Evolutionary conservation across 2,329 filamentous ascomycete species (phyloP).

Genomic region (Chrysoporthe austroafricana): DNA sequence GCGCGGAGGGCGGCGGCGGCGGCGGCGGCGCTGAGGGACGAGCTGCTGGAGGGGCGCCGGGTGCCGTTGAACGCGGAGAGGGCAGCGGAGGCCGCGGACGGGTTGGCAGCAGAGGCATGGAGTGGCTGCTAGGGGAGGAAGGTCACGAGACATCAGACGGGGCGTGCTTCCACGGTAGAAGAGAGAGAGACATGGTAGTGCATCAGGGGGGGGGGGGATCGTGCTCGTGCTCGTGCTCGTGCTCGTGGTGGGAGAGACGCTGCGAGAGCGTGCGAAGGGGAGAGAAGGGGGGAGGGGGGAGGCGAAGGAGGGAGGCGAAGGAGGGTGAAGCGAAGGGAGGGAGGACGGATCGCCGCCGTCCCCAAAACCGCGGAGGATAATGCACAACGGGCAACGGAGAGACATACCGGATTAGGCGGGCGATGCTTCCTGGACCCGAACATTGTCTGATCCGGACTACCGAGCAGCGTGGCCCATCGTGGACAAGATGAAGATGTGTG

Average conservation of each 20-base stretch:
- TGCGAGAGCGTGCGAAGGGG: no score
- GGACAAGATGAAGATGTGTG: neutral
- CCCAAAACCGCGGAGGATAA: no score
- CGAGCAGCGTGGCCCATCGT: constrained; percentile 5
- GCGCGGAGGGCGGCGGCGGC: constrained; percentile 84
- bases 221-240: no score
- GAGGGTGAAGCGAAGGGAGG: no score
- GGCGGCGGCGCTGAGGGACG: constrained; percentile 78
- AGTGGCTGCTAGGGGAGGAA: constrained; percentile 53
- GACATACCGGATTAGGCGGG: constrained; percentile 53
- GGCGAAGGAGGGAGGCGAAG: no score
- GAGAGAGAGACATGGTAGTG: neutral
- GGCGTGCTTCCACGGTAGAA: constrained; percentile 11
- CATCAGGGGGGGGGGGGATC: neutral
- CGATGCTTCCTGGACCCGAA: constrained; percentile 57
- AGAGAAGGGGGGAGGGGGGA: no score
- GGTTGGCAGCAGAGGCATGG: constrained; percentile 66
- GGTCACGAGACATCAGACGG: constrained; percentile 12
- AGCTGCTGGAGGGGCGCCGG: constrained; percentile 61
- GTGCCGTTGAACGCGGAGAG: constrained; percentile 72
- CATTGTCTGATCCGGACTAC: constrained; percentile 39
- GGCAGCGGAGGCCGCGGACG: constrained; percentile 79
- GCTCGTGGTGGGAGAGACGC: no score
- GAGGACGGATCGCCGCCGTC: no score
- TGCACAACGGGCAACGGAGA: neutral